Base-by-base conservation (phyloP, 1,284 basidiomycete species). In the Caloboletus inedulis region DNA sequence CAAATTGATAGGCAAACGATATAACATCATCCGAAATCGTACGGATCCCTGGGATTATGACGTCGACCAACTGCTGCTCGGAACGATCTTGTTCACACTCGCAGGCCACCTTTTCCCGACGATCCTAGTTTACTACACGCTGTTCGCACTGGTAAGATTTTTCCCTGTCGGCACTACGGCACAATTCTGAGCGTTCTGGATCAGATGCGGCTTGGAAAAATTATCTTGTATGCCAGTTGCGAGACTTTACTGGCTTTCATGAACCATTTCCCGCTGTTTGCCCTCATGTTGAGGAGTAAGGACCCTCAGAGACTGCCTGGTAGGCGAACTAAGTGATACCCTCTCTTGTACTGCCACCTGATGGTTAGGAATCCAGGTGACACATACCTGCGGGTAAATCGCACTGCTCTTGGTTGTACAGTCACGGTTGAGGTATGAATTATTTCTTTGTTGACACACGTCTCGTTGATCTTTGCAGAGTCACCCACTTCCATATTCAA, bases 71-170 rank as follows among this genome's bases (percentile, higher is more conserved):
- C 79, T 98, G 12, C 77, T 98, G 29, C 85, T 99, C 29, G 96
- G 96, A 14, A 96, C 96, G 0, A 87, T 99, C 40, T 77, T 99
- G 23, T 98, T 99, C 73, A 98, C 94, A 0, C 78, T 98, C 16
- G 79, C 93, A 4, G 84, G 88, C 0, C 98, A 99, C 68, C 77
- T 98, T 5, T 87, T 92, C 52, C 96, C 97, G 1, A 98, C 97
- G 0, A 83, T 96, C 3, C 65, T 90, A 25, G 88, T 86, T 0
- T 99, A 96, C 68, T 94, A 95, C 59, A 70, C 82, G 0, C 73
- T 94, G 1, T 96, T 98, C 59, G 87, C 87, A 3, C 56, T 82
- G 51, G 91, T 94, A 52, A 68, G 84, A 63, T 35, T 6, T 27
- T 35, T 54, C 14, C 5, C 3, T n/a, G 18, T 46, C 2, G 16